A percentile compares a stretch with the other conserved stretches of the same genome.
These are phyloP conservation scores for Dujonia santamariae DNA, from an alignment of 1,139 yeast species.

Conservation along the genomic window DNA sequence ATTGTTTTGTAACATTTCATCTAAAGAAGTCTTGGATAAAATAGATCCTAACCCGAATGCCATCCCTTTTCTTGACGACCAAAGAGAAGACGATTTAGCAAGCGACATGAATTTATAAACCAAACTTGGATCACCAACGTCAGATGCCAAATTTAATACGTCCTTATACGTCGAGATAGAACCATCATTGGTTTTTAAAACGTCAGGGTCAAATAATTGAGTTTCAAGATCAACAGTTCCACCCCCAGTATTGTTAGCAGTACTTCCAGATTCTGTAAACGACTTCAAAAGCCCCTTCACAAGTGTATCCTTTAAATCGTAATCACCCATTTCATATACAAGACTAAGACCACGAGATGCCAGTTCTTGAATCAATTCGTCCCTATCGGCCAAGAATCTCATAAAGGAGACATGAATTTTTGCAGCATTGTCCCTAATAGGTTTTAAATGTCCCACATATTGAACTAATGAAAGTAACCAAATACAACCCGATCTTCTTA, in stretches of 20 bases:
- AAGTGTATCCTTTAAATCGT: slow-evolving; percentile 65
- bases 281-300: slow-evolving; percentile 75
- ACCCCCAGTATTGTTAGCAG: slow-evolving; percentile 44
- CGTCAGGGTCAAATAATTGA: slow-evolving; percentile 79
- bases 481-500: slow-evolving; percentile 75
- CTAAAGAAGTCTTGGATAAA: slow-evolving; percentile 73
- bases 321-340: slow-evolving; percentile 74
- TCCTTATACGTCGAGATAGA: slow-evolving; percentile 88
- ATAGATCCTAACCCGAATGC: slow-evolving; percentile 92
- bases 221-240: slow-evolving; percentile 81
- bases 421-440: slow-evolving; percentile 42
- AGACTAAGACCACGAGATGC: slow-evolving; percentile 87
- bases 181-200: slow-evolving; percentile 75
- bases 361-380: slow-evolving; percentile 84
- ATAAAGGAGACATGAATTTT: slow-evolving; percentile 71
- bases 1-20: slow-evolving; percentile 56
- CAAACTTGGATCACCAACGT: slow-evolving; percentile 91
- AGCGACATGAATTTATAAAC: slow-evolving; percentile 93
- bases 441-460: slow-evolving; percentile 54
- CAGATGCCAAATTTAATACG: slow-evolving; percentile 81
- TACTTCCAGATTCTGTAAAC: slow-evolving; percentile 68
- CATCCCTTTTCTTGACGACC: slow-evolving; percentile 92
- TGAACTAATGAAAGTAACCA: slow-evolving; percentile 84
- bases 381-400: slow-evolving; percentile 73
- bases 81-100: slow-evolving; percentile 81